Conservation (phyloP, 305 asterid species). For the Lippia alba region DNA sequence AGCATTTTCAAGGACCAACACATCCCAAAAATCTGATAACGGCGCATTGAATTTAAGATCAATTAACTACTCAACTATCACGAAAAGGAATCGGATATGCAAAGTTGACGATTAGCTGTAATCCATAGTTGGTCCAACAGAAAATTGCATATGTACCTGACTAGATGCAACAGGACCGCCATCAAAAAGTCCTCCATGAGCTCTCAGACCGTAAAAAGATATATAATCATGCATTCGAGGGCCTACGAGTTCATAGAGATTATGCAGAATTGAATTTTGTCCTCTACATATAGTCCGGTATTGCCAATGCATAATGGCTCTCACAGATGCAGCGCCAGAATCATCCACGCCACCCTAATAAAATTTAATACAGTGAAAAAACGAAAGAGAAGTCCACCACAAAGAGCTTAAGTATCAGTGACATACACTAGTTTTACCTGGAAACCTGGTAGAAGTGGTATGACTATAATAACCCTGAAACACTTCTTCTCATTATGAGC, state of each 20-base stretch:
- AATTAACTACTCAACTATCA: neutral
- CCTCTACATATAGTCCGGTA: slow-evolving; percentile 69
- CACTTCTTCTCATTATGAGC: slow-evolving; percentile 63
- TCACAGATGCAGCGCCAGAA: slow-evolving; percentile 76
- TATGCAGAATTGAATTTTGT: slow-evolving; percentile 58
- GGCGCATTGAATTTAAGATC: slow-evolving; percentile 9
- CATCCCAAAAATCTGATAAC: neutral
- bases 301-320: slow-evolving; percentile 81
- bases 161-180: slow-evolving; percentile 67
- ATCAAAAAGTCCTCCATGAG: slow-evolving; percentile 61
- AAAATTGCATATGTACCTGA: slow-evolving; percentile 66
- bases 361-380: slow-evolving; percentile 32
- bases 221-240: slow-evolving; percentile 59
- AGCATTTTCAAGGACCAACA: slow-evolving; percentile 6
- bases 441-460: slow-evolving; percentile 76
- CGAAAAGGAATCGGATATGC: too few relatives aligned
- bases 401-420: slow-evolving; percentile 18
- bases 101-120: too few relatives aligned
- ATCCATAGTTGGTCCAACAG: too few relatives aligned
- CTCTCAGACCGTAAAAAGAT: slow-evolving; percentile 71
- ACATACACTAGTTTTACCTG: slow-evolving; percentile 52
- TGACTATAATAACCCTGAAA: slow-evolving; percentile 68
- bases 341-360: slow-evolving; percentile 75
- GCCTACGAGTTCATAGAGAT: slow-evolving; percentile 56
- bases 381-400: slow-evolving; percentile 12